Evolutionary conservation across 2,329 filamentous ascomycete genomes (phyloP), one percentile per base, ranked within the genome.

Genomic region (Rugonectria rugulosa): DNA sequence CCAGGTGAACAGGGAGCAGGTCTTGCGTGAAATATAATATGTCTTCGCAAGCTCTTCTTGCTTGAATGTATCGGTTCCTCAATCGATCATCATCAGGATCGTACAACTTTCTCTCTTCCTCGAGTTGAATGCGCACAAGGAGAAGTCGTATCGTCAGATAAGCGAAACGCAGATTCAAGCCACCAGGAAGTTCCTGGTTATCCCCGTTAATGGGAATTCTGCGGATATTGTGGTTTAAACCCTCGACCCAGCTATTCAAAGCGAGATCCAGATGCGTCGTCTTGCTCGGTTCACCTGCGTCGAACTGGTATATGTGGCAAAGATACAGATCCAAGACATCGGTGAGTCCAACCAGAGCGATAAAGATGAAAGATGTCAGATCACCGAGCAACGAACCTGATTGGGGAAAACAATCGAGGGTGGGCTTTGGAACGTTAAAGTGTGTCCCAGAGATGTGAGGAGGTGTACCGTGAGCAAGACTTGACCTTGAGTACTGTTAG

Each of bases 401-500:
- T 40, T 67, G 61, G 23, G 68, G 72, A 1, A 78, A 61, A 47
- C 74, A 70, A n/a, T 75, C 69, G 0, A 73, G 12, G 0, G 64
- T 69, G 5, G 79, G 80, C 2, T 70, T 60, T 0, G 79, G 79
- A 0, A 84, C 81, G 53, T 85, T 80, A 34, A 81, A 75, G 40
- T 82, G 78, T 0, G 69, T 63, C 14, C 69, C 68, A 10, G 74
- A 70, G 10, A 84, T 77, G 21, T 78, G 77, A 3, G 79, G 75
- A 2, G 81, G 81, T 3, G 81, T 84, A 1, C 81, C 81, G 44
- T 84, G 79, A 1, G 80, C 79, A 5, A 83, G 69, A 44, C 81
- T 83, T 9, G 73, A 75, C 81, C 80, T 82, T 27, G 1, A 2
- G 24, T 17, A 1, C 12, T 24, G 26, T 67, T 32, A 67, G 58